Conservation (phyloP, 202 grass and related monocot genomes). For the Zoysia matrella region DNA sequence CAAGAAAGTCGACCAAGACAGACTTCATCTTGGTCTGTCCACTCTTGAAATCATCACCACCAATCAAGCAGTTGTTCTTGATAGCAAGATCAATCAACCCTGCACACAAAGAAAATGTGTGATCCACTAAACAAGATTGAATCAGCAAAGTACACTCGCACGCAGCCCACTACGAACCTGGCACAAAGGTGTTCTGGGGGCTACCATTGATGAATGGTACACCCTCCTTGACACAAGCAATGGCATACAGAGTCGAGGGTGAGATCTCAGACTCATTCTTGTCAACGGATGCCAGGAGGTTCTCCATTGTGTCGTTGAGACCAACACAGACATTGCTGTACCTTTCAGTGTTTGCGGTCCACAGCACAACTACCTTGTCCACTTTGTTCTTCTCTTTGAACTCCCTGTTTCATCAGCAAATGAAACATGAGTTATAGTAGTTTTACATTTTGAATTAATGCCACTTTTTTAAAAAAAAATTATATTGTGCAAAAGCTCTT, state of each 20-base stretch:
- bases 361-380: conserved; percentile 86
- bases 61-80: conserved; percentile 79
- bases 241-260: conserved; percentile 80
- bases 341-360: conserved; percentile 98
- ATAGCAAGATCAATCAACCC: conserved; percentile 94
- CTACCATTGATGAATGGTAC: conserved; percentile 94
- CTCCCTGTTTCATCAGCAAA: conserved; percentile 58
- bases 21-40: conserved; percentile 32
- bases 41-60: conserved; percentile 30
- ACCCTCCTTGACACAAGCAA: conserved; percentile 85
- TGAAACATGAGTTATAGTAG: neutral
- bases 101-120: conserved; percentile 44
- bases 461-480: neutral
- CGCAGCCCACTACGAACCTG: conserved; percentile 52
- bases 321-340: conserved; percentile 80
- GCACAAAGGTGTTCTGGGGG: conserved; percentile 96
- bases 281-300: conserved; percentile 81
- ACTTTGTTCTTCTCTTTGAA: conserved; percentile 95
- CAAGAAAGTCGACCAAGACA: conserved; percentile 93
- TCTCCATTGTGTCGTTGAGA: conserved; percentile 87
- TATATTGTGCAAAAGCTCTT: neutral
- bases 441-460: neutral
- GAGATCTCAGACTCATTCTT: conserved; percentile 85
- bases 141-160: neutral
- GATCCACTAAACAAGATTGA: conserved; percentile 2